Evolutionary conservation across 1,284 basidiomycete species (phyloP).

Genomic region (Sutorius eximius): DNA sequence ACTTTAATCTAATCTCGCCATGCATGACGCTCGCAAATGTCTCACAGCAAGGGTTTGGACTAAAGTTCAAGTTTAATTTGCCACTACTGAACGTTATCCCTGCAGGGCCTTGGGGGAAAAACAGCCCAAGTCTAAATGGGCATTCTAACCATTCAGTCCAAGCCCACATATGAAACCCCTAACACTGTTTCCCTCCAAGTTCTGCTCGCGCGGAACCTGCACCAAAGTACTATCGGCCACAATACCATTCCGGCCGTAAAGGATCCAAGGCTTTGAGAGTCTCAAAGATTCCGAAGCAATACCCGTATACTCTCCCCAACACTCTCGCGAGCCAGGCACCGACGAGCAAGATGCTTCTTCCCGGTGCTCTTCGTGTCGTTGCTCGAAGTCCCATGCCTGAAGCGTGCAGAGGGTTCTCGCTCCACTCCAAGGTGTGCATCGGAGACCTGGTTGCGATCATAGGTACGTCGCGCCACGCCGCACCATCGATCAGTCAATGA

Average conservation of each 20-base stretch:
- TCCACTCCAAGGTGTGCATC: slow-evolving; percentile 16
- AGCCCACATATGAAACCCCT: slow-evolving; percentile 3
- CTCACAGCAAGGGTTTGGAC: neutral
- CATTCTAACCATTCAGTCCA: neutral
- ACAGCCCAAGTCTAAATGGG: neutral
- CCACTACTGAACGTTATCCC: neutral
- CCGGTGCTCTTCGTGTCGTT: neutral
- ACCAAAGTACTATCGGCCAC: neutral
- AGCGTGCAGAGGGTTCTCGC: slow-evolving; percentile 13
- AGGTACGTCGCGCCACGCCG: slow-evolving; percentile 9
- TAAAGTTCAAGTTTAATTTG: neutral
- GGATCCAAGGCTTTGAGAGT: neutral
- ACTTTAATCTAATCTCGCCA: neutral
- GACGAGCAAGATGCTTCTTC: slow-evolving; percentile 10
- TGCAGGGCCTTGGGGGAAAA: neutral
- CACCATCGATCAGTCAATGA: neutral
- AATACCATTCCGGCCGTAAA: neutral
- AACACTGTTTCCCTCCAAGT: neutral
- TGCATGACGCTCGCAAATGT: neutral
- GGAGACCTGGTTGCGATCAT: slow-evolving; percentile 26
- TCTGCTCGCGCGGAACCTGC: neutral
- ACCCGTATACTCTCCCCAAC: neutral
- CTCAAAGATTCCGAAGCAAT: neutral
- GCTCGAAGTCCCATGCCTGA: neutral
- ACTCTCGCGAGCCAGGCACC: neutral